Base-by-base conservation (phyloP, 768 basidiomycete genomes). In the Calocybe indica region DNA sequence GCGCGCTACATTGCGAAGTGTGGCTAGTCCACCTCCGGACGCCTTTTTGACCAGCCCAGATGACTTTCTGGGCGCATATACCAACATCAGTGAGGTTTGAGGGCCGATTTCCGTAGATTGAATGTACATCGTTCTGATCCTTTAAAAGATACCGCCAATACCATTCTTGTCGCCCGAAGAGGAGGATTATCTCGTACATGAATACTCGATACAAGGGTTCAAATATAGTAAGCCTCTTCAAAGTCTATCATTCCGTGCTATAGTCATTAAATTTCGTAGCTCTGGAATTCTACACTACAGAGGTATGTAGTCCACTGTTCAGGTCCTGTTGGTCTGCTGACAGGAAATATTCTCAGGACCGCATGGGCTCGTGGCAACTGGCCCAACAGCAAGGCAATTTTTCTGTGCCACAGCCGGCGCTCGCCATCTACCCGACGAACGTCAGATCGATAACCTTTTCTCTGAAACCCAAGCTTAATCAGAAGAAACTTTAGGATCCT, bases 111-210 rank as follows among this genome's bases (percentile, higher is more conserved):
- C 28, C 34, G 22, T 5, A 8, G 40, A 29, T 5, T 33, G 36
- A 39, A 35, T 3, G 6, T 9, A 37, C 44, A 14, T 40, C 13
- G 7, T n/a, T 41, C 15, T 30, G 55, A 34, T 56, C 22, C 28
- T n/a, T 15, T n/a, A 32, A 5, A 22, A 85, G 80, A 79, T 86
- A 33, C 75, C 79, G 1, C 72, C 76, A 0, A 71, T 85, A 41
- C 75, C 79, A 0, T 88, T 81, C 62, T 74, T 88, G 38, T 72
- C 74, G 0, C 37, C 56, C 0, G 73, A 75, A 7, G 82, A 88
- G 59, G 86, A 88, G 55, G 76, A 83, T 54, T 88, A 87, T 56
- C 78, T 85, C 49, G 74, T 86, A 0, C 73, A 84, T 43, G 78
- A 82, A 52, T 88, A 78, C 52, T 56, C 57, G 36, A 64, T 66